Evolutionary conservation across 2,329 filamentous ascomycete species (phyloP), one percentile per base, ranked within the genome.

Genomic region (Cladosporium phlei): DNA sequence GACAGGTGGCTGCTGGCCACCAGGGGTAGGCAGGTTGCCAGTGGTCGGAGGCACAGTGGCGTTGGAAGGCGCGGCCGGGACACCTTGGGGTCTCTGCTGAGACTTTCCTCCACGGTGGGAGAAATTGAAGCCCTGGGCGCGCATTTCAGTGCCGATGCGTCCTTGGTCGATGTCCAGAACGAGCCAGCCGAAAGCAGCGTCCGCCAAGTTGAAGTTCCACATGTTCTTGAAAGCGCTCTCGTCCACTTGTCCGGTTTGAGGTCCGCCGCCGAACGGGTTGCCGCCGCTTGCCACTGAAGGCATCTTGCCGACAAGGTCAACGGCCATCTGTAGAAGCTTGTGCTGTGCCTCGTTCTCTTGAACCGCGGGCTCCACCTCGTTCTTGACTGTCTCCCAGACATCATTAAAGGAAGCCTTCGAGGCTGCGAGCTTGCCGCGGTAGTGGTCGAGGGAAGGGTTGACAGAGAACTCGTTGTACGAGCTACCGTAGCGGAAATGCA

Each of bases 221-320:
- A 97, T 97, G 67, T 98, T 98, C 76, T 98, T 98, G 79, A 98
- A 98, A 1, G 93, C 93, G 60, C 90, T 96, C 74, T 98, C 93
- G 54, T 98, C 93, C 14, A 98, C 89, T 62, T 95, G 87, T 24
- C 93, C 93, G 40, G 88, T 83, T 48, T 80, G 78, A 44, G 76
- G 82, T 22, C 88, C 87, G 11, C 91, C 91, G 34, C 93, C 93
- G 62, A 98, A 98, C 5, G 93, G 93, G 66, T 97, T 97, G 17
- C 93, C 93, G 46, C 93, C 93, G 51, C 91, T 94, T 28, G 93
- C 93, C 27, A 89, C 90, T 10, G 83, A 85, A 9, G 93, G 93
- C 93, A 98, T 98, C 77, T 95, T 97, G 60, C 91, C 82, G n/a
- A 98, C 89, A 49, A 98, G 85, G 45, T 88, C 86, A 2, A 98